Evolutionary conservation across 2,329 filamentous ascomycete genomes (phyloP).

Genomic region (Sporothrix mexicana): DNA sequence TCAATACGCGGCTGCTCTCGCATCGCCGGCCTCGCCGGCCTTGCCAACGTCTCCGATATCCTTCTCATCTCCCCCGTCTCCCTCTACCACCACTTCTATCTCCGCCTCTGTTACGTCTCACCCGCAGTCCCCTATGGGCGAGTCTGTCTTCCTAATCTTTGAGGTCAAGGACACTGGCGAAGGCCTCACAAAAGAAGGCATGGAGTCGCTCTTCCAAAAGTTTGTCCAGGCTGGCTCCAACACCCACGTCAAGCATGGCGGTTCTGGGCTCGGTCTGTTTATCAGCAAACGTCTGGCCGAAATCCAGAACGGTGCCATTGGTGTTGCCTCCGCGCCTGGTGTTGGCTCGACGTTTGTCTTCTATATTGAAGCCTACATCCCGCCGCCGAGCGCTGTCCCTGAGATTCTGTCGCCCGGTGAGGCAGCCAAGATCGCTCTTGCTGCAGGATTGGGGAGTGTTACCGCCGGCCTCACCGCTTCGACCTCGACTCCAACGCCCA

Average conservation of each 20-base stretch:
- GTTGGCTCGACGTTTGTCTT: slow-evolving; percentile 78
- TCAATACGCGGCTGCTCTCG: background rate
- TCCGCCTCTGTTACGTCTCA: background rate
- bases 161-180: slow-evolving; percentile 79
- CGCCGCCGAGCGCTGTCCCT: slow-evolving; percentile 48
- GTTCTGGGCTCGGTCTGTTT: slow-evolving; percentile 78
- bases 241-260: slow-evolving; percentile 80
- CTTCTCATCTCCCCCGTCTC: background rate
- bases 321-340: slow-evolving; percentile 70
- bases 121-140: slow-evolving; percentile 39
- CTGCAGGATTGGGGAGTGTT: slow-evolving; percentile 7
- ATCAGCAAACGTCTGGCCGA: slow-evolving; percentile 81
- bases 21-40: slow-evolving; percentile 6
- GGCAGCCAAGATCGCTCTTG: slow-evolving; percentile 32
- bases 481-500: background rate
- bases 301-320: slow-evolving; percentile 79
- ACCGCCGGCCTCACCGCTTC: background rate
- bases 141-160: slow-evolving; percentile 70
- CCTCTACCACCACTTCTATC: background rate
- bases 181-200: slow-evolving; percentile 72
- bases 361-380: slow-evolving; percentile 66
- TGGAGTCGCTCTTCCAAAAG: slow-evolving; percentile 75
- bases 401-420: slow-evolving; percentile 45
- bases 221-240: slow-evolving; percentile 79
- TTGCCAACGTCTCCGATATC: background rate